Percentiles rank a stretch among this genome's conserved stretches.
phyloP scores from a whole-genome alignment of 768 basidiomycete species.

The Ephemerocybe angulata region DNA sequence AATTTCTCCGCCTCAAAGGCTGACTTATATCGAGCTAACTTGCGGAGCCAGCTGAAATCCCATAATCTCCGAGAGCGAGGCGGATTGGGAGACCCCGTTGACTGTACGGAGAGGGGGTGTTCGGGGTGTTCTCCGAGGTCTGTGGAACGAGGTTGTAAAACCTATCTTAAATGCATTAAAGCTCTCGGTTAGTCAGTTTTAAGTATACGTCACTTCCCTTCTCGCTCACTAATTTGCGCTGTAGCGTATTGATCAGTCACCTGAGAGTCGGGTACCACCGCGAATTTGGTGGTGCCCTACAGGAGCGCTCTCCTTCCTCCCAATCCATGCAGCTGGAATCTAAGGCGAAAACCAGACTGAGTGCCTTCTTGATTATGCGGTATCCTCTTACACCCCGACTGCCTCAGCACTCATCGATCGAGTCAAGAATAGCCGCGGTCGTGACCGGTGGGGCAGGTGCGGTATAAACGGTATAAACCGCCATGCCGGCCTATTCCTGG shows the following conservation, averaged over 20 bases:
- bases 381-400: conserved; percentile 21
- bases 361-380: conserved; percentile 11
- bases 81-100: not conserved
- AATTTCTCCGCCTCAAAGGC: conserved; percentile 3
- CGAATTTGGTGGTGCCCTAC: conserved; percentile 14
- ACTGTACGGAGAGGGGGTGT: not conserved
- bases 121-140: not conserved
- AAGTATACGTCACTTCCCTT: too few species aligned
- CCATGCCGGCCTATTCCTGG: conserved; percentile 10
- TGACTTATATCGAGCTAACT: not conserved
- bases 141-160: not conserved
- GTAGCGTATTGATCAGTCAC: not conserved
- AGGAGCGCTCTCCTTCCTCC: conserved; percentile 9
- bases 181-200: not conserved
- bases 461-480: too few species aligned
- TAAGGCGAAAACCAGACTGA: not conserved
- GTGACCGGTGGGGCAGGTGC: not conserved
- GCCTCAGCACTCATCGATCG: conserved; percentile 9
- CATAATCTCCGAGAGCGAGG: not conserved
- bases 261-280: not conserved
- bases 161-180: conserved; percentile 7
- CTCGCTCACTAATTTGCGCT: not conserved
- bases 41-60: not conserved
- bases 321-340: conserved; percentile 13
- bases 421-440: not conserved